Evolutionary conservation across 2,329 filamentous ascomycete species (phyloP).

Genomic region (Ustilaginoidea virens): DNA sequence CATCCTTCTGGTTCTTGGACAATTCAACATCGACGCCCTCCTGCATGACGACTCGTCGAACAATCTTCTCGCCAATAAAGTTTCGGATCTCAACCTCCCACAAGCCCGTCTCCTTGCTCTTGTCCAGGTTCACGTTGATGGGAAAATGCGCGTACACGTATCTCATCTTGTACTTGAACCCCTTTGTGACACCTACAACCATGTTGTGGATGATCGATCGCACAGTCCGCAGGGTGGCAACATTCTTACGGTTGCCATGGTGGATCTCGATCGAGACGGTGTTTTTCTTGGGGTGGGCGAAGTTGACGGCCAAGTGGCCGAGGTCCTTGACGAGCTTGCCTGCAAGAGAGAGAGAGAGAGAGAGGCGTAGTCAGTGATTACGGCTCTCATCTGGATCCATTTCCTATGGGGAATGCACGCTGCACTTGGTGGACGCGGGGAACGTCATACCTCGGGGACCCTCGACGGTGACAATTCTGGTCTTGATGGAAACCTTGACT

Average conservation of each 20-base stretch:
- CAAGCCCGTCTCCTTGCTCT: slow-evolving; percentile 80
- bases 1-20: slow-evolving; percentile 92
- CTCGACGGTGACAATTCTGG: slow-evolving; percentile 90
- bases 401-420: neutral
- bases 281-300: slow-evolving; percentile 73
- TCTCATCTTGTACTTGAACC: slow-evolving; percentile 99
- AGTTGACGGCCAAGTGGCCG: slow-evolving; percentile 90
- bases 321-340: slow-evolving; percentile 96
- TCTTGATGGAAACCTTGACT: slow-evolving; percentile 99
- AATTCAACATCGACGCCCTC: slow-evolving; percentile 79
- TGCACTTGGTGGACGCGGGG: too few species aligned
- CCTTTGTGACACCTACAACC: slow-evolving; percentile 95
- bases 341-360: too few species aligned
- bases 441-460: slow-evolving; percentile 64
- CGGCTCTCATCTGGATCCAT: neutral
- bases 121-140: slow-evolving; percentile 99
- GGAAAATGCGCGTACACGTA: slow-evolving; percentile 99
- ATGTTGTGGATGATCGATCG: slow-evolving; percentile 97
- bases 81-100: slow-evolving; percentile 97
- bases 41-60: slow-evolving; percentile 81
- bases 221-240: slow-evolving; percentile 95
- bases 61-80: slow-evolving; percentile 99
- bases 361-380: too few species aligned
- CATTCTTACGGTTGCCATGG: slow-evolving; percentile 95
- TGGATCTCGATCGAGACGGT: slow-evolving; percentile 95